Percentiles rank a stretch among this genome's conserved stretches.
These are phyloP conservation scores for Sphaerulina vaccinii DNA, from an alignment of 2,329 filamentous ascomycete genomes.

Conservation along the genomic window DNA sequence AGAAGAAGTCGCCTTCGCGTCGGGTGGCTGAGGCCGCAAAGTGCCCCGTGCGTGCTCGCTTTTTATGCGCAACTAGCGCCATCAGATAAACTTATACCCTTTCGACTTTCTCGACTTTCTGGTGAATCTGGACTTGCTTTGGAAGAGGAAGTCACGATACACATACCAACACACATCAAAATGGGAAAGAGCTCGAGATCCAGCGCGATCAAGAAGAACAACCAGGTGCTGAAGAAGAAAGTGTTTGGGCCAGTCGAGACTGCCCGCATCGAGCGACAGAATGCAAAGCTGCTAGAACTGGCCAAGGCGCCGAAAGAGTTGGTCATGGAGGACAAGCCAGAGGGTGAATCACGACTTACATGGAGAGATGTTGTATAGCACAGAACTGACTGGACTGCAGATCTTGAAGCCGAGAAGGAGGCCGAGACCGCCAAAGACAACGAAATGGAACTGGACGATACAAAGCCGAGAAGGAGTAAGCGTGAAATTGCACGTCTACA, in stretches of 20 bases:
- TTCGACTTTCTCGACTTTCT: not conserved
- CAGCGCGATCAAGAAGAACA: slow-evolving; percentile 79
- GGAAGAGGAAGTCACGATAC: not conserved
- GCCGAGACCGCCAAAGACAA: slow-evolving; percentile 8
- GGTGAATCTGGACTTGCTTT: not conserved
- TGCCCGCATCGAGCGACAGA: slow-evolving; percentile 77
- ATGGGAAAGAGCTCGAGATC: slow-evolving; percentile 90
- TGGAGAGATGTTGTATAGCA: too few relatives aligned
- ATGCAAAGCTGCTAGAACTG: slow-evolving; percentile 79
- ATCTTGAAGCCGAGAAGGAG: not conserved
- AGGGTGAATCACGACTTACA: slow-evolving; percentile 12
- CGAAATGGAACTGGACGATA: slow-evolving; percentile 42
- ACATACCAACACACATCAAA: slow-evolving; percentile 32
- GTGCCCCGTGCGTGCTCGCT: not conserved
- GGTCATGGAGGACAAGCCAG: slow-evolving; percentile 46
- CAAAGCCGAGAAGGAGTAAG: slow-evolving; percentile 25
- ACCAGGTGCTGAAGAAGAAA: slow-evolving; percentile 71
- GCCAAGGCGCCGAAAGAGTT: slow-evolving; percentile 76
- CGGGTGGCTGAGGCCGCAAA: too few relatives aligned
- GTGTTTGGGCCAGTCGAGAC: slow-evolving; percentile 82
- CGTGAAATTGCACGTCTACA: slow-evolving; percentile 27
- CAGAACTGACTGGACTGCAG: not conserved
- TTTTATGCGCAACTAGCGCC: not conserved
- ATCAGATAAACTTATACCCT: not conserved
- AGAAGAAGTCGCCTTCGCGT: too few relatives aligned